Evolutionary conservation across 768 basidiomycete species (phyloP).

Genomic region (Mycena alexandri): DNA sequence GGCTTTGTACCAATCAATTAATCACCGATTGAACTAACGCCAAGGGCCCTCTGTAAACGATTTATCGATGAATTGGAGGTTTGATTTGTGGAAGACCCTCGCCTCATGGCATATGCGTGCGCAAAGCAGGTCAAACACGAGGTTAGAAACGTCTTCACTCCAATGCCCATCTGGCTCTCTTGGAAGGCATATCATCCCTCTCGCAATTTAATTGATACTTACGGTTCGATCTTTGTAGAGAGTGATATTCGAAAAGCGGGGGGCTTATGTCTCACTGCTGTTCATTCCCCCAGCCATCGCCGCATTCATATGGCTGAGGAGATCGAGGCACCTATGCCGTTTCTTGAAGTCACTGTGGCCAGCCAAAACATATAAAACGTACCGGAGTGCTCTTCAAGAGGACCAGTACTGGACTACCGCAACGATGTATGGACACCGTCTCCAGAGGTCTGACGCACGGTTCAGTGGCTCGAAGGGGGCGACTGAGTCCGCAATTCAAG

Average conservation of each 20-base stretch:
- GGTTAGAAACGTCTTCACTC: conserved; percentile 3
- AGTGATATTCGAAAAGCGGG: background rate
- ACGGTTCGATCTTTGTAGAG: conserved; percentile 1
- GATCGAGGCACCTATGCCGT: background rate
- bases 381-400: conserved; percentile 15
- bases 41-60: too few species aligned
- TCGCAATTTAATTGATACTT: background rate
- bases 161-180: conserved; percentile 23
- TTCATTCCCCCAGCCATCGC: conserved; percentile 21
- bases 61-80: background rate
- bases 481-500: conserved; percentile 28
- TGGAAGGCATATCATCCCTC: conserved; percentile 10
- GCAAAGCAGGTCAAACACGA: conserved; percentile 12
- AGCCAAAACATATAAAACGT: conserved; percentile 15
- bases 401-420: conserved; percentile 33
- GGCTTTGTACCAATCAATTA: too few species aligned
- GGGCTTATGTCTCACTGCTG: conserved; percentile 5
- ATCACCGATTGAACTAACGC: too few species aligned
- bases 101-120: conserved; percentile 27
- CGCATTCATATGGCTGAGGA: conserved; percentile 20
- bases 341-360: conserved; percentile 3
- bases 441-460: conserved; percentile 33
- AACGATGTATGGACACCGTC: conserved; percentile 17
- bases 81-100: background rate
- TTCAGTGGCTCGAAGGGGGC: conserved; percentile 10